Evolutionary conservation across 179 eudicot species (phyloP).

Genomic region (Silene noctiflora): DNA sequence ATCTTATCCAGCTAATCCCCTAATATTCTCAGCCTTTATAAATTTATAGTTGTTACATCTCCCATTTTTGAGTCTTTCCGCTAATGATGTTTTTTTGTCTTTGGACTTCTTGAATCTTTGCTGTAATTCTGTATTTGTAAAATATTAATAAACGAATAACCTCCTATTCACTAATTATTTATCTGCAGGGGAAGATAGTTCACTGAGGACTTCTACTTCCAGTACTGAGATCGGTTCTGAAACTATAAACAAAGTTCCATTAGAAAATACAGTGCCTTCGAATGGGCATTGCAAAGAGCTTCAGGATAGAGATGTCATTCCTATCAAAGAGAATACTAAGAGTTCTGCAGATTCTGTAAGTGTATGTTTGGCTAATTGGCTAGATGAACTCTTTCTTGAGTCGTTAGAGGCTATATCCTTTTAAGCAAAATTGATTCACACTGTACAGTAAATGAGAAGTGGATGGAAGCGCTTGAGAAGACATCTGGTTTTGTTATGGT

Average conservation of each 20-base stretch:
- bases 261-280: slow-evolving; percentile 44
- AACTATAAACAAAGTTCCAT: slow-evolving; percentile 36
- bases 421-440: background rate
- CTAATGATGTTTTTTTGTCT: background rate
- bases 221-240: slow-evolving; percentile 41
- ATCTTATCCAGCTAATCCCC: background rate
- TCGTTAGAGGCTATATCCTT: slow-evolving; percentile 7
- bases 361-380: slow-evolving; percentile 16
- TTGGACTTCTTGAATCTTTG: background rate
- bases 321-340: slow-evolving; percentile 32
- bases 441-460: background rate
- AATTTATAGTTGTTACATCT: background rate
- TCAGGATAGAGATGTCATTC: slow-evolving; percentile 35
- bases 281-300: slow-evolving; percentile 47
- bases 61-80: background rate
- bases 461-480: background rate
- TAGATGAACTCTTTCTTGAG: slow-evolving; percentile 10
- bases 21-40: background rate
- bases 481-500: background rate
- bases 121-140: background rate
- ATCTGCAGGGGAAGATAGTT: slow-evolving; percentile 43
- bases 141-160: background rate
- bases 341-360: slow-evolving; percentile 36
- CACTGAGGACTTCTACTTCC: slow-evolving; percentile 33
- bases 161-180: slow-evolving; percentile 16